Percentiles rank a stretch among this genome's conserved stretches.
phyloP scores from a whole-genome alignment of 2,329 filamentous ascomycete species.

The Aspergillus oerlinghausenensis region DNA sequence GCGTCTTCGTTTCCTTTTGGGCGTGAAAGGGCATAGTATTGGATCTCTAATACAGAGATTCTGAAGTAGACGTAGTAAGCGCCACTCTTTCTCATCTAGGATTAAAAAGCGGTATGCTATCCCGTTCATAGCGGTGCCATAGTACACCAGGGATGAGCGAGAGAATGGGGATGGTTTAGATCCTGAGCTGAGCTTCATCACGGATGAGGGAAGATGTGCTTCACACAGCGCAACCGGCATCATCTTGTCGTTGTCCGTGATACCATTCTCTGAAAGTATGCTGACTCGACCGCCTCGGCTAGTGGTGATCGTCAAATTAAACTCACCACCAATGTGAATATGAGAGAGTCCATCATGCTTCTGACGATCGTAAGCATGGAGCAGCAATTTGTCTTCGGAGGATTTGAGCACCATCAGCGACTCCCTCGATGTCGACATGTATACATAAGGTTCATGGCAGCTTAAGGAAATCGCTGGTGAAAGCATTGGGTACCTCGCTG shows the following conservation, averaged over 20 bases:
- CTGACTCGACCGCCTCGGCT: slow-evolving; percentile 51
- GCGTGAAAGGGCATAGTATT: slow-evolving; percentile 48
- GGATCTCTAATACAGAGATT: slow-evolving; percentile 55
- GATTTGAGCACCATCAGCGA: slow-evolving; percentile 49
- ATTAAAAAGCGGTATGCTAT: slow-evolving; percentile 66
- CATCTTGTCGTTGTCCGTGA: slow-evolving; percentile 27
- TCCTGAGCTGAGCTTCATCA: slow-evolving; percentile 26
- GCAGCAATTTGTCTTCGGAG: slow-evolving; percentile 27
- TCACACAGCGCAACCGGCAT: slow-evolving; percentile 26
- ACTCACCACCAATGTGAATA: slow-evolving; percentile 34
- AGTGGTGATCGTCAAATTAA: slow-evolving; percentile 47
- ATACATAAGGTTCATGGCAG: slow-evolving; percentile 43
- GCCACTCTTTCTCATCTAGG: slow-evolving; percentile 59
- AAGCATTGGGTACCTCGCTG: slow-evolving; percentile 38
- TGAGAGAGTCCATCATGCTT: slow-evolving; percentile 32
- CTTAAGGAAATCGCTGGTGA: slow-evolving; percentile 50
- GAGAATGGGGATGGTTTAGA: slow-evolving; percentile 13
- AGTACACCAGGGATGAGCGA: slow-evolving; percentile 47
- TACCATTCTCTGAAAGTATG: slow-evolving; percentile 25
- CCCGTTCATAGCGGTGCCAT: slow-evolving; percentile 64
- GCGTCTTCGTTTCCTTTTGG: slow-evolving; percentile 25
- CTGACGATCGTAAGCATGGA: slow-evolving; percentile 32
- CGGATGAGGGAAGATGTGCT: slow-evolving; percentile 32
- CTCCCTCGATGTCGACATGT: slow-evolving; percentile 52
- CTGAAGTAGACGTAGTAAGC: slow-evolving; percentile 68